Conservation (phyloP, 176 grass and related monocot genomes). For the Panicum miliaceum region DNA sequence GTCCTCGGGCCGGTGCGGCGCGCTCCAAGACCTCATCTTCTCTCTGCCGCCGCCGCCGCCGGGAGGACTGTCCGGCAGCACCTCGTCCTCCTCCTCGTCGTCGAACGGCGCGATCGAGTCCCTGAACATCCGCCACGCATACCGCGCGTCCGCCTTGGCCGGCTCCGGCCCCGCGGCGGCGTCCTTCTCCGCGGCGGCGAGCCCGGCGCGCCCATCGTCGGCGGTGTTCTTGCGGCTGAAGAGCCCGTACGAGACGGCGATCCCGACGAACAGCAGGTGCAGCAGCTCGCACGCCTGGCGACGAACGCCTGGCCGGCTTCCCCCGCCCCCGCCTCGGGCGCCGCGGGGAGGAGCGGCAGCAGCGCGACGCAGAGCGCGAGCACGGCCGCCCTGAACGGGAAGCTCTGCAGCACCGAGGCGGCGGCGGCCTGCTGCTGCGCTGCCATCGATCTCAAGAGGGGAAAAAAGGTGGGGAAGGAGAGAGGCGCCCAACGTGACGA, state of each 20-base stretch:
- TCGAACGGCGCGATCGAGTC: constrained; percentile 57
- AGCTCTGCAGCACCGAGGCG: constrained; percentile 56
- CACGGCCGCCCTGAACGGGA: constrained; percentile 61
- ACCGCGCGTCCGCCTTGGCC: constrained; percentile 57
- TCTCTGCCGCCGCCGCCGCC: neutral
- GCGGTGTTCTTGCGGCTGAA: constrained; percentile 84
- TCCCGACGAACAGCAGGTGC: constrained; percentile 83
- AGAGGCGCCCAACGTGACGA: constrained; percentile 24
- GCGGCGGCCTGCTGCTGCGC: constrained; percentile 43
- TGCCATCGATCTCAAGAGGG: constrained; percentile 46
- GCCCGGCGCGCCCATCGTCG: constrained; percentile 15
- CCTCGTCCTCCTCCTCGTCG: constrained; percentile 50
- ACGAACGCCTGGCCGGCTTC: constrained; percentile 57
- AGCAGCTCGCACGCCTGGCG: constrained; percentile 81
- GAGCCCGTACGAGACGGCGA: constrained; percentile 87
- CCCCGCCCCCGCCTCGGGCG: constrained; percentile 26
- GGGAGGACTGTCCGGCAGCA: constrained; percentile 1
- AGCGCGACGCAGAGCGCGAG: constrained; percentile 59
- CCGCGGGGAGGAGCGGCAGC: constrained; percentile 65
- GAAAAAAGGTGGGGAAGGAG: neutral
- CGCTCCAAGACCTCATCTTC: constrained; percentile 59
- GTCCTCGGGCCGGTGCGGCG: constrained; percentile 49
- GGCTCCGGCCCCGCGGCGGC: neutral
- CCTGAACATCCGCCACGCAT: constrained; percentile 65
- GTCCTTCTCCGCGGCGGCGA: constrained; percentile 34